phyloP scores from a whole-genome alignment of 352 stramenopile species.

The Pythium insidiosum region DNA sequence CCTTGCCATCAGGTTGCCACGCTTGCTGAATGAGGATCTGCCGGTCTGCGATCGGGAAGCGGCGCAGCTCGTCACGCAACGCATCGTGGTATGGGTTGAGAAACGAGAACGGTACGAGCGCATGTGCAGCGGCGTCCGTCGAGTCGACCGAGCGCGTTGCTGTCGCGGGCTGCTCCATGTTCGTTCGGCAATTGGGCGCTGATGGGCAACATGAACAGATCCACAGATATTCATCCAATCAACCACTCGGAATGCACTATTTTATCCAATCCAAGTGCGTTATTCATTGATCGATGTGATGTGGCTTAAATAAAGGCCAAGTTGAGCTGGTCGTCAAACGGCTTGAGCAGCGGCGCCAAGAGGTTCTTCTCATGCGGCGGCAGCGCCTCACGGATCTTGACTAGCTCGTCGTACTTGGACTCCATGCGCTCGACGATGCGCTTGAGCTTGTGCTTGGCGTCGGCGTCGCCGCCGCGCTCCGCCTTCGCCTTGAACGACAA shows the following conservation, averaged over 20 bases:
- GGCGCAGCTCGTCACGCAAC: constrained; percentile 49
- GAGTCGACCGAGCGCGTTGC: constrained; percentile 12
- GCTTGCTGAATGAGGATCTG: constrained; percentile 62
- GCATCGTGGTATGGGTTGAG: constrained; percentile 69
- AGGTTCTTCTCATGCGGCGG: constrained; percentile 80
- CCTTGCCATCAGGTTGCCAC: constrained; percentile 70
- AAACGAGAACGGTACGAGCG: constrained; percentile 67
- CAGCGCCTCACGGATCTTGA: constrained; percentile 73
- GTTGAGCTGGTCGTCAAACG: constrained; percentile 84
- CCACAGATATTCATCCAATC: too few relatives aligned
- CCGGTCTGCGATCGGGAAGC: constrained; percentile 53
- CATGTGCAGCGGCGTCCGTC: too few relatives aligned
- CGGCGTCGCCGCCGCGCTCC: constrained; percentile 34
- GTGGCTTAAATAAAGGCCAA: constrained; percentile 80
- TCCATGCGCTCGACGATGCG: constrained; percentile 84
- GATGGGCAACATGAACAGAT: too few relatives aligned
- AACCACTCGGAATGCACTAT: too few relatives aligned
- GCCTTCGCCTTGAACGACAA: constrained; percentile 73
- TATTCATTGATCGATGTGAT: not conserved
- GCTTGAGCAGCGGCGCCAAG: constrained; percentile 73
- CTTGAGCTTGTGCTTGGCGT: constrained; percentile 73
- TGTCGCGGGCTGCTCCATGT: constrained; percentile 14
- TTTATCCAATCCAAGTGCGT: constrained; percentile 4
- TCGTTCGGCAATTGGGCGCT: not conserved
- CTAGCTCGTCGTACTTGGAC: constrained; percentile 81